phyloP scores from a whole-genome alignment of 495 filamentous ascomycete species.

The Darksidea phi region DNA sequence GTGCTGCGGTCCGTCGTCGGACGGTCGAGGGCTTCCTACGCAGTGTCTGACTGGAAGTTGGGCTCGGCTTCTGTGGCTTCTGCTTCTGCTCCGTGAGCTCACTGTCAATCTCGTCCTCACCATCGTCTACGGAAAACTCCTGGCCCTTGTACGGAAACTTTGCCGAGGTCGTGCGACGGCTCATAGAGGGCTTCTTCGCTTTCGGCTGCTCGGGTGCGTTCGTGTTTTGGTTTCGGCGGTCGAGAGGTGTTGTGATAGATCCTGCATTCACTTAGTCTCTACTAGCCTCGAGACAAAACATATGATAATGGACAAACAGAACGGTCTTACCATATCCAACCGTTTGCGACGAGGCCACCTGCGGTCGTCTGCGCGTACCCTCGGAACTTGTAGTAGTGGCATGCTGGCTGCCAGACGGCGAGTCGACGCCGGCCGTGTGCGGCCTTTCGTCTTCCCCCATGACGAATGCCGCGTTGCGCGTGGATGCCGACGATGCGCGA shows the following conservation, averaged over 20 bases:
- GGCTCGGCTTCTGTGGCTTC: conserved; percentile 5
- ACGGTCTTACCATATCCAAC: conserved; percentile 22
- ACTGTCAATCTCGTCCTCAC: conserved; percentile 74
- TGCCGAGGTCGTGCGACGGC: conserved; percentile 71
- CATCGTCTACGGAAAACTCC: conserved; percentile 93
- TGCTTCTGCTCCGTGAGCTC: conserved; percentile 43
- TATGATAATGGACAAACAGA: background rate
- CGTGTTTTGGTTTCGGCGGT: conserved; percentile 19
- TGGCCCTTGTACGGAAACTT: conserved; percentile 75
- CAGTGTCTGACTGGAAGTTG: conserved; percentile 9
- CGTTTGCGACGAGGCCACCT: conserved; percentile 16
- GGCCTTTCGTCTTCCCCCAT: conserved; percentile 32
- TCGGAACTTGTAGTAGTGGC: conserved; percentile 15
- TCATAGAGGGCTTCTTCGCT: conserved; percentile 70
- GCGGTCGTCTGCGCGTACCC: conserved; percentile 25
- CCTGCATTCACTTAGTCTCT: conserved; percentile 13
- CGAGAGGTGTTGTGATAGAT: conserved; percentile 27
- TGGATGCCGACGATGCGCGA: background rate
- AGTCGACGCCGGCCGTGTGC: conserved; percentile 3
- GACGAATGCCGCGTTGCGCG: conserved; percentile 8
- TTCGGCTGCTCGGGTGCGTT: conserved; percentile 33
- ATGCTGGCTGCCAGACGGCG: conserved; percentile 7
- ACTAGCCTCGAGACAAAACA: background rate
- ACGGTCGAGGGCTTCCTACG: conserved; percentile 60
- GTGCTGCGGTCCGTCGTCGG: conserved; percentile 63